Evolutionary conservation across 106 monocot species (phyloP).

Genomic region (Dendrobium nobile): DNA sequence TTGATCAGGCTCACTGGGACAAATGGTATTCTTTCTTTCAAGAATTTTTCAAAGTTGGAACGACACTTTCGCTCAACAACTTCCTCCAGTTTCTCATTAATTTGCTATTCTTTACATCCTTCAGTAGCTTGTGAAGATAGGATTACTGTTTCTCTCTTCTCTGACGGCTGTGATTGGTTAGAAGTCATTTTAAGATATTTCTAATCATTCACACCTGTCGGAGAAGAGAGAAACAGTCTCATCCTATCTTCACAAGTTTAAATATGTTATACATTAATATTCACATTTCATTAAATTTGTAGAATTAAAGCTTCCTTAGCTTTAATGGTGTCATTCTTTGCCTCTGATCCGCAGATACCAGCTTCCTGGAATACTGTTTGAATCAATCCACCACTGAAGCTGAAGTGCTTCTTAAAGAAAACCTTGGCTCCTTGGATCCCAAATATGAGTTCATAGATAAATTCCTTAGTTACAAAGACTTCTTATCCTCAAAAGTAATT

Average conservation of each 20-base stretch:
- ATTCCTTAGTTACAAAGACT: slow-evolving; percentile 87
- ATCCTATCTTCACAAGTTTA: no score
- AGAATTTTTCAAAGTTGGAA: no score
- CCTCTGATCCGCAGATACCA: slow-evolving; percentile 40
- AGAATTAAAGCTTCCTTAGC: background rate
- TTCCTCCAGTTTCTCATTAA: no score
- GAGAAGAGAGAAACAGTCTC: no score
- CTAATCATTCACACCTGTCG: no score
- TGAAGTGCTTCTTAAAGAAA: slow-evolving; percentile 68
- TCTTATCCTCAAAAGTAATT: slow-evolving; percentile 66
- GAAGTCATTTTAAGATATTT: no score
- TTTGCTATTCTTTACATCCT: no score
- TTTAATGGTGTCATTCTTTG: background rate
- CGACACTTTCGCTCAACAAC: no score
- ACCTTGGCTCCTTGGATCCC: slow-evolving; percentile 66
- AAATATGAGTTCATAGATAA: slow-evolving; percentile 82
- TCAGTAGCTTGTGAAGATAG: no score
- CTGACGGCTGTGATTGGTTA: no score
- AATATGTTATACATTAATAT: no score
- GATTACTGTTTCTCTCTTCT: no score
- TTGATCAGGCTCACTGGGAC: slow-evolving; percentile 70
- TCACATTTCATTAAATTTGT: background rate
- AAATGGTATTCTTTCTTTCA: slow-evolving; percentile 32
- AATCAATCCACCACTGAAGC: slow-evolving; percentile 75
- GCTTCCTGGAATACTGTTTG: slow-evolving; percentile 77